These are phyloP conservation scores for Casuarina cunninghamiana DNA, from an alignment of 306 rosid species.

Conservation along the genomic window DNA sequence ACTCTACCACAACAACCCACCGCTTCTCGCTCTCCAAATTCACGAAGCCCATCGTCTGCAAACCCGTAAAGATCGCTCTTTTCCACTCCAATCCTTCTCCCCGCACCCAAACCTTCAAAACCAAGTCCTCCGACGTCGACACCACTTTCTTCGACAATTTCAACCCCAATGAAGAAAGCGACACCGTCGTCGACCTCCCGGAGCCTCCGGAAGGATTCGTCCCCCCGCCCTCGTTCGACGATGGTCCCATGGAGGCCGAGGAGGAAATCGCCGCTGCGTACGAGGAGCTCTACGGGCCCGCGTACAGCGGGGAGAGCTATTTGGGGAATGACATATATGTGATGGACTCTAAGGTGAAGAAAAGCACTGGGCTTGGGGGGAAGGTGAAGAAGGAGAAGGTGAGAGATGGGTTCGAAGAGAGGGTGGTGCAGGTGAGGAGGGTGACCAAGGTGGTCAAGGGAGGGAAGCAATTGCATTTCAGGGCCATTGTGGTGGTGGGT, in stretches of 20 bases:
- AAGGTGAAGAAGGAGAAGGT: constrained; percentile 64
- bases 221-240: constrained; percentile 64
- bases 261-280: constrained; percentile 78
- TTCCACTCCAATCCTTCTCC: constrained; percentile 20
- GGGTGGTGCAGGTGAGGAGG: constrained; percentile 87
- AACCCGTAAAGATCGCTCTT: constrained; percentile 17
- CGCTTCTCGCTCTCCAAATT: constrained; percentile 42
- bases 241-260: constrained; percentile 66
- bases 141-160: constrained; percentile 62
- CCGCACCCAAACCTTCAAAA: constrained; percentile 19
- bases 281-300: constrained; percentile 83
- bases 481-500: constrained; percentile 86
- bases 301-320: constrained; percentile 66
- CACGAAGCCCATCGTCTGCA: constrained; percentile 30
- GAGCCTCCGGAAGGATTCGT: constrained; percentile 73
- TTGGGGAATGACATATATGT: constrained; percentile 69
- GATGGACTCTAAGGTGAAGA: constrained; percentile 69
- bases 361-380: constrained; percentile 53
- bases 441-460: constrained; percentile 98
- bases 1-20: constrained; percentile 19
- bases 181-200: constrained; percentile 59
- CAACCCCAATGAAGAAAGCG: constrained; percentile 41
- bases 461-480: constrained; percentile 80
- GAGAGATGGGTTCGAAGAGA: constrained; percentile 87
- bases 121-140: constrained; percentile 59